These are phyloP conservation scores for Melaleuca alternifolia DNA, from an alignment of 345 rosid genomes.

Conservation along the genomic window DNA sequence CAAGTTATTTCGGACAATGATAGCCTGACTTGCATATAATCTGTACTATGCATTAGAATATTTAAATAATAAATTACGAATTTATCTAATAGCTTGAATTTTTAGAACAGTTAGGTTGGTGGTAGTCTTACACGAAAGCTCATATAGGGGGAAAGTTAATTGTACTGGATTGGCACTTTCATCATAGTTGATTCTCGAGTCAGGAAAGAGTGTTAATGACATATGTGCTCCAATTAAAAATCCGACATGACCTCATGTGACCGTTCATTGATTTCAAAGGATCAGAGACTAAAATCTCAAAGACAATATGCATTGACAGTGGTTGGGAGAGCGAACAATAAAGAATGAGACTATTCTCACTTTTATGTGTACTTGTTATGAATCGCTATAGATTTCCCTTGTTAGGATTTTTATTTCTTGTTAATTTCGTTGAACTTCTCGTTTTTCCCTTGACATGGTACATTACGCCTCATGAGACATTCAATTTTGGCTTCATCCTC, in stretches of 20 bases:
- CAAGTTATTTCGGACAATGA: neutral
- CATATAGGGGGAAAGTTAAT: no score
- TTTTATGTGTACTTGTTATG: neutral
- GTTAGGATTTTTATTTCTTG: neutral
- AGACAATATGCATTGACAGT: neutral
- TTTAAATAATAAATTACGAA: no score
- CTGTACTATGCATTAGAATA: no score
- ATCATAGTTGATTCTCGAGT: neutral
- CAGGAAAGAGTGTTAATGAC: neutral
- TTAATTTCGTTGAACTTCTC: neutral
- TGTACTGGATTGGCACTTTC: neutral
- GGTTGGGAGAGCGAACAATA: neutral
- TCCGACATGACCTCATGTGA: neutral
- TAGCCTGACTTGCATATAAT: no score
- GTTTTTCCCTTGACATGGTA: neutral
- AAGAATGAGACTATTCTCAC: neutral
- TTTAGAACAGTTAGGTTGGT: no score
- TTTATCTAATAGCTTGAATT: no score
- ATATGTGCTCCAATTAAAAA: neutral
- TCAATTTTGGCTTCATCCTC: constrained; percentile 27
- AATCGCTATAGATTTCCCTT: neutral
- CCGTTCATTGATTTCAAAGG: neutral
- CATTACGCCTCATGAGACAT: constrained; percentile 15
- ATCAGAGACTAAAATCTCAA: neutral
- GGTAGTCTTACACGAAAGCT: no score